Base-by-base conservation (phyloP, 2,329 filamentous ascomycete genomes). In the Chaetomiaceae sp. region DNA sequence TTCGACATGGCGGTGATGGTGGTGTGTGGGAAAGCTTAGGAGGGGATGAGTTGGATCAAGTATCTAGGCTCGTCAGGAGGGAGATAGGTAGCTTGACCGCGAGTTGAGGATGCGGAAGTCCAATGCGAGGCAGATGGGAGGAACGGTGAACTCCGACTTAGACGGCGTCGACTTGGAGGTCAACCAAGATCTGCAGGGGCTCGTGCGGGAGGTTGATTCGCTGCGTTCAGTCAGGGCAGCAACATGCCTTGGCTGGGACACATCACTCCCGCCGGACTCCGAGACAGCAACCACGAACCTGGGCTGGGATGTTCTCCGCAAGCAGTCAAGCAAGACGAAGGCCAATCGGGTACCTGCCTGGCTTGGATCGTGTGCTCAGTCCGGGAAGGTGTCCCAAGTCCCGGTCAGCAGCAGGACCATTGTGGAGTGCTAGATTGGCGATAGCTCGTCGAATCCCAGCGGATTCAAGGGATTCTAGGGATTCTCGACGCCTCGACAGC, bases 151-250 rank as follows among this genome's bases (percentile, higher is more conserved):
- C 12, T 31, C 39, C 49, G 43, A 46, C 45, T 50, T 42, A 38
- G 20, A 34, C 40, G 25, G 19, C 44, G 2, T 27, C 29, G 25
- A 36, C 20, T 33, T 38, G 22, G 34, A 49, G 42, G 40, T 38
- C 50, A 45, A 52, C 36, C 15, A n/a, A 15, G 44, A 20, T 33
- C 43, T 51, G 53, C 48, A 53, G 40, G 49, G 36, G 43, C 34
- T 53, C 51, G 54, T 56, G 54, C 51, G 36, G 43, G 17, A 52
- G 51, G 47, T 54, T 59, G 56, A 59, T 56, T 59, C 51, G 54
- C 37, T 47, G 43, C 6, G 17, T 9, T 3, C 42, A 19, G 31
- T n/a, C 45, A 40, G 48, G 43, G 55, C 23, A 47, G 29, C 31
- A n/a, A 6, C 9, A 15, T 42, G 43, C 31, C 31, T 36, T 31